These are phyloP conservation scores for Cyberlindnera euphorbiae DNA, from an alignment of 805 yeast species.

Conservation along the genomic window DNA sequence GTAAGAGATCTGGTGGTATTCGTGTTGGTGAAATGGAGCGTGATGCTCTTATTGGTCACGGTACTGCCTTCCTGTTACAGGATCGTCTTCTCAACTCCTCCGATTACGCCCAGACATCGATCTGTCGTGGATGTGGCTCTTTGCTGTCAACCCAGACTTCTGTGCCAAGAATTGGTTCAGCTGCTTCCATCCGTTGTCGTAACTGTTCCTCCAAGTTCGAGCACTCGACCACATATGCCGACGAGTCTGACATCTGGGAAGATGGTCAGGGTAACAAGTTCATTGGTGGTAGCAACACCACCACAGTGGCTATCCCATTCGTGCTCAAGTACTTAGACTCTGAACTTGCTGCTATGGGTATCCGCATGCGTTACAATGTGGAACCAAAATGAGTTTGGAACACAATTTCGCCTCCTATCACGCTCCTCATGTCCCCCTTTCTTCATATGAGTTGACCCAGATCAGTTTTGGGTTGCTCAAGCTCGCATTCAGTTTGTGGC, in stretches of 20 bases:
- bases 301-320: slow-evolving; percentile 94
- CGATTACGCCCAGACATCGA: slow-evolving; percentile 86
- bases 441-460: background rate
- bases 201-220: slow-evolving; percentile 79
- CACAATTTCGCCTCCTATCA: background rate
- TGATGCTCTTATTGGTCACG: slow-evolving; percentile 98
- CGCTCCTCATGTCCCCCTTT: slow-evolving; percentile 1
- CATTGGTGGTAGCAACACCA: slow-evolving; percentile 89
- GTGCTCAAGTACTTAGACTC: slow-evolving; percentile 93
- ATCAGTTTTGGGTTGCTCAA: too few relatives aligned
- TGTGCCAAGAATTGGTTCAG: slow-evolving; percentile 85
- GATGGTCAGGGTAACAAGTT: slow-evolving; percentile 93
- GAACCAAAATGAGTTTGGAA: slow-evolving; percentile 40
- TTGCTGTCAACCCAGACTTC: slow-evolving; percentile 83
- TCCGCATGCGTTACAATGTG: slow-evolving; percentile 84
- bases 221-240: slow-evolving; percentile 46
- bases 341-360: slow-evolving; percentile 97
- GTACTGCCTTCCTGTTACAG: slow-evolving; percentile 90
- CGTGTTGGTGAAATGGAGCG: slow-evolving; percentile 99
- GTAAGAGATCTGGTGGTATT: slow-evolving; percentile 98
- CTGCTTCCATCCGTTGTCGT: slow-evolving; percentile 79
- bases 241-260: slow-evolving; percentile 85
- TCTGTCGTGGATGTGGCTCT: slow-evolving; percentile 93
- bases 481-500: too few relatives aligned
- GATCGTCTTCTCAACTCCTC: slow-evolving; percentile 93